Evolutionary conservation across 768 basidiomycete genomes (phyloP), one percentile per base, ranked within the genome.

Genomic region (Termitomyces sp.): DNA sequence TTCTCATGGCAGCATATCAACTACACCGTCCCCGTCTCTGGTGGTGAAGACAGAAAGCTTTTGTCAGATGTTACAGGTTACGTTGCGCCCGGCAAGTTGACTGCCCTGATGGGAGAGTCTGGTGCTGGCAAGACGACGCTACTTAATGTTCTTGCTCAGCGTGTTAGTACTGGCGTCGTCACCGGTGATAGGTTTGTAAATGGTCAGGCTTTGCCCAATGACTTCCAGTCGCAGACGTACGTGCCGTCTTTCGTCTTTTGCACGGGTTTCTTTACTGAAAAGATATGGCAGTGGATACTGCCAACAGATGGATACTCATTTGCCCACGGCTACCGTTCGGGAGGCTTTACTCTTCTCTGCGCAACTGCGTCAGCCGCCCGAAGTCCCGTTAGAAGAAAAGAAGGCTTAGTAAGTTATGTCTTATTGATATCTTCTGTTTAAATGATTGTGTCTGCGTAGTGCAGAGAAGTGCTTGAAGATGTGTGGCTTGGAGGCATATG

Each of bases 281-380:
- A 21, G 5, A 8, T 40, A 53, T 3, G 19, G 14, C 16, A 60
- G 66, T 34, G 92, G 90, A 0, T 95, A 93, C 64, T 89, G 87
- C 53, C 92, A 96, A 66, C 93, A 95, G 66, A 83, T 82, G 77
- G 92, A 92, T 64, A 86, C 84, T 0, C 93, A 95, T 70, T 75
- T 89, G 31, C 80, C 83, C 17, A 82, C 85, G 11, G 71, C 83
- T 1, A 94, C 90, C 10, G 91, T 94, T 27, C 82, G 90, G 35
- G 90, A 95, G 65, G 90, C 92, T 1, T 74, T 95, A 6, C 70
- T 84, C 35, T 89, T 91, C 71, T 92, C 90, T 2, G 92, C 92
- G 0, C 82, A 81, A 54, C 75, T 95, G 31, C 86, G 92, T 34
- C 92, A 92, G 66, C 90, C 90, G 0, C 66, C 76, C 0, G 75